Evolutionary conservation across 2,329 filamentous ascomycete genomes (phyloP), one percentile per base, ranked within the genome.

Genomic region (Fusarium xyrophilum): DNA sequence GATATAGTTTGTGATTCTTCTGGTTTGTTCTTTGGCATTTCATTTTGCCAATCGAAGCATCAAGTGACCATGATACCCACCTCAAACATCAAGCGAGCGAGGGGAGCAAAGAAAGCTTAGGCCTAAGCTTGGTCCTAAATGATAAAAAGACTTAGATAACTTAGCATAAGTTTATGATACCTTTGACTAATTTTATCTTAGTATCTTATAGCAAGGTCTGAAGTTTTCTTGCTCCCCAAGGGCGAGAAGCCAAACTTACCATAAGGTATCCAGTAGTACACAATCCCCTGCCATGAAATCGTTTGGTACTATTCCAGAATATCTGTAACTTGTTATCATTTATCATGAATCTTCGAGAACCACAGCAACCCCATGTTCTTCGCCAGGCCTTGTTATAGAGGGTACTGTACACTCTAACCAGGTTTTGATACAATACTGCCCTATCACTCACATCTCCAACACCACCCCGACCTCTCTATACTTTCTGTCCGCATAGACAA

Each of bases 401-500:
- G 50, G 42, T 69, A 67, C 27, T 56, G 30, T 60, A 68, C 65
- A 70, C 39, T 59, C 60, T 61, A 66, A 12, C 39, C 28, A 55
- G 27, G 36, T 62, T 67, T 35, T 54, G 23, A 46, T 44, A 60
- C 25, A 30, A 30, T 58, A 25, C 6, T 25, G 23, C 17, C 25
- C 25, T 9, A 21, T 60, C 23, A 56, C 21, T 65, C 60, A 69
- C 51, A 67, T 66, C 30, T 68, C 64, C 51, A 83, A 76, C 13
- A 77, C 75, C 6, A 69, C 72, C 15, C 82, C 82, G 23, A 83
- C 69, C 60, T 78, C 78, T 47, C 84, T 78, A 68, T 85, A 86
- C 65, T 72, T 78, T 57, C 84, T 76, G 75, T 86, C 82, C 47
- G 82, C 82, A 73, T 86, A 86, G 25, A 82, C 75, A 68, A 86